Conservation (phyloP, 2,329 filamentous ascomycete species). For the Parasarocladium wereldwijsianum region DNA sequence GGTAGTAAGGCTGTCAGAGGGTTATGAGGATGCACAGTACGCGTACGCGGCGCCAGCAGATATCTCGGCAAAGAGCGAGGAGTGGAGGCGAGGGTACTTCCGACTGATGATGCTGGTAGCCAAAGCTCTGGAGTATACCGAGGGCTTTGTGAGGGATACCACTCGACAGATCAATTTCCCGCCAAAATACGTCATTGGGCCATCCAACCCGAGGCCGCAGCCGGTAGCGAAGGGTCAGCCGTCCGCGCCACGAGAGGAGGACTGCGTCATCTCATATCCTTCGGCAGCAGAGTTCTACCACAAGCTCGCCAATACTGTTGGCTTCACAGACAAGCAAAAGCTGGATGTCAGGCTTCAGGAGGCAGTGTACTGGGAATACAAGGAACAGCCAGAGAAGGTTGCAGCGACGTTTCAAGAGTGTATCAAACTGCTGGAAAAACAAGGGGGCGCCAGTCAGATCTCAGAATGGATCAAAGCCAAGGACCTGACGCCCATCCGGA, state of each 20-base stretch:
- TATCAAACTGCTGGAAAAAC: constrained; percentile 29
- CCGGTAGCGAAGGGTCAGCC: constrained; percentile 52
- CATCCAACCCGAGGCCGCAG: constrained; percentile 67
- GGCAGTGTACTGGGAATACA: constrained; percentile 74
- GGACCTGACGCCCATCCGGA: constrained; percentile 13
- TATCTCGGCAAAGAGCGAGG: constrained; percentile 59
- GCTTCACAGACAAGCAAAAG: constrained; percentile 65
- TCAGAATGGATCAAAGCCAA: constrained; percentile 49
- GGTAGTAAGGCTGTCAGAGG: constrained; percentile 32
- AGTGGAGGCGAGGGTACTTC: constrained; percentile 78
- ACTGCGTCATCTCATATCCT: constrained; percentile 57
- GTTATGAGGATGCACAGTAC: constrained; percentile 24
- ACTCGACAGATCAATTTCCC: constrained; percentile 40
- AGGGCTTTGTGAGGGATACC: constrained; percentile 62
- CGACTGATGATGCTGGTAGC: constrained; percentile 67
- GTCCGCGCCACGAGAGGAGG: constrained; percentile 54
- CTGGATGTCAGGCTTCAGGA: constrained; percentile 72
- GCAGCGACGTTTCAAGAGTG: constrained; percentile 62
- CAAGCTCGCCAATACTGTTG: constrained; percentile 65
- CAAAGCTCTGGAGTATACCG: constrained; percentile 63
- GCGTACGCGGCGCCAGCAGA: constrained; percentile 58
- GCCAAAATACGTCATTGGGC: constrained; percentile 59
- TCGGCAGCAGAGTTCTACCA: constrained; percentile 66
- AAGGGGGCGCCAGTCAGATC: background rate
- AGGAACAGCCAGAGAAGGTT: constrained; percentile 48